Percentiles rank a stretch among this genome's conserved stretches.
Evolutionary conservation across 805 yeast species (phyloP).

Genomic region (Cyberlindnera maclurae): DNA sequence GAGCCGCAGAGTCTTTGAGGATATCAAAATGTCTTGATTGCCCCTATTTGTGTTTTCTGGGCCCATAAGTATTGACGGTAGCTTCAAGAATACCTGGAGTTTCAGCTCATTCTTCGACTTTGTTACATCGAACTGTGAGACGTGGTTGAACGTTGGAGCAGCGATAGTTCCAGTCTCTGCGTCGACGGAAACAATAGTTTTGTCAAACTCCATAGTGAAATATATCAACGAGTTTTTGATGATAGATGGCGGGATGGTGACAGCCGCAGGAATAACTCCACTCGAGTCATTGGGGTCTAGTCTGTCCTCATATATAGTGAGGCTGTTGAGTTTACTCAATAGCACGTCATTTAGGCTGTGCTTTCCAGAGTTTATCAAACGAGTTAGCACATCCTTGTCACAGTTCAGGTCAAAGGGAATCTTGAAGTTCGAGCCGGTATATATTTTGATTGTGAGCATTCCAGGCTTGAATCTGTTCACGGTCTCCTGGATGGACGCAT

Average conservation of each 20-base stretch:
- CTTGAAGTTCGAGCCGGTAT: constrained; percentile 57
- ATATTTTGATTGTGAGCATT: constrained; percentile 67
- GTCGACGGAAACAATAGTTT: constrained; percentile 82
- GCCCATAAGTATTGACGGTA: constrained; percentile 56
- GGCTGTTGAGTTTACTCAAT: constrained; percentile 13
- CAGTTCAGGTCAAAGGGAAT: constrained; percentile 67
- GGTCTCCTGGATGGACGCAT: constrained; percentile 5
- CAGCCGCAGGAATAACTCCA: constrained; percentile 41
- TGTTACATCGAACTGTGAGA: constrained; percentile 85
- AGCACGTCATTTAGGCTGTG: constrained; percentile 19
- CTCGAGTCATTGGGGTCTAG: constrained; percentile 8
- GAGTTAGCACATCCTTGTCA: constrained; percentile 55
- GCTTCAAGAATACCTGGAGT: constrained; percentile 70
- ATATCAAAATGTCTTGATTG: constrained; percentile 64
- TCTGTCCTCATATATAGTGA: constrained; percentile 22
- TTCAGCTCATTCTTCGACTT: constrained; percentile 53
- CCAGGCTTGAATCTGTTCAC: constrained; percentile 46
- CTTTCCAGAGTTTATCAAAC: constrained; percentile 53
- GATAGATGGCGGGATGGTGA: constrained; percentile 47
- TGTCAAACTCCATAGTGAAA: constrained; percentile 89
- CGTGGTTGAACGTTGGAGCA: constrained; percentile 79
- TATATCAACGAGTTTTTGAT: constrained; percentile 65
- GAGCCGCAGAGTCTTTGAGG: constrained; percentile 59
- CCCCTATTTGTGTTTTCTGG: constrained; percentile 8
- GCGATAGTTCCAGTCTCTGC: constrained; percentile 78